Evolutionary conservation across 495 filamentous ascomycete species (phyloP), one percentile per base, ranked within the genome.

Genomic region (Physcia stellaris): DNA sequence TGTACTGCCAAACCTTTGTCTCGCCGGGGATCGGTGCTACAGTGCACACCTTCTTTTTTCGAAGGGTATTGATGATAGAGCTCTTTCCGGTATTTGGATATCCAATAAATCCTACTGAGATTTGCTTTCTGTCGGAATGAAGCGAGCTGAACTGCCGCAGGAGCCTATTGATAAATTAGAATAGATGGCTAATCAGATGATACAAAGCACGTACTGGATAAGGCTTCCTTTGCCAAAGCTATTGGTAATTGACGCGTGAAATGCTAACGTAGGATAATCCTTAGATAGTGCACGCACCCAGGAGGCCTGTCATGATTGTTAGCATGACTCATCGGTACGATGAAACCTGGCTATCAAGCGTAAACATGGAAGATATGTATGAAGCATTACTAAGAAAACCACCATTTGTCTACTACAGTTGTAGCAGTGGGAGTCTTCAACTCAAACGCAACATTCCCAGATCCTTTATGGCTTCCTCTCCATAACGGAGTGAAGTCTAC

Each of bases 331-430:
- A n/a, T n/a, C n/a, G n/a, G n/a, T n/a, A n/a, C n/a, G n/a, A n/a
- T 44, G 52, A 45, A 19, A 42, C 35, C 44, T 45, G 41, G 54
- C 34, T 5, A 19, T 7, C 5, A 48, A 40, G 37, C 37, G 22
- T 20, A 27, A 18, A 20, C 15, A 3, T 35, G 16, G n/a, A 34
- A 50, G 40, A 46, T 49, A 82, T 98, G 88, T 98, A 73, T 92
- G 87, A 80, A 79, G 81, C 85, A 79, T 82, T 79, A 94, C 88
- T 98, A 96, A 92, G 90, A 94, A 80, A 63, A 73, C 71, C 69
- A 67, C 78, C 75, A 88, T 65, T 43, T 56, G 53, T 55, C 55
- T 48, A 53, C 57, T 56, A 56, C 41, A 52, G 55, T 47, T 53
- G 61, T 49, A 57, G 62, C 59, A 63, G 52, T 71, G n/a, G 73